Evolutionary conservation across 768 basidiomycete genomes (phyloP).

Genomic region (Gymnopilus junonius): DNA sequence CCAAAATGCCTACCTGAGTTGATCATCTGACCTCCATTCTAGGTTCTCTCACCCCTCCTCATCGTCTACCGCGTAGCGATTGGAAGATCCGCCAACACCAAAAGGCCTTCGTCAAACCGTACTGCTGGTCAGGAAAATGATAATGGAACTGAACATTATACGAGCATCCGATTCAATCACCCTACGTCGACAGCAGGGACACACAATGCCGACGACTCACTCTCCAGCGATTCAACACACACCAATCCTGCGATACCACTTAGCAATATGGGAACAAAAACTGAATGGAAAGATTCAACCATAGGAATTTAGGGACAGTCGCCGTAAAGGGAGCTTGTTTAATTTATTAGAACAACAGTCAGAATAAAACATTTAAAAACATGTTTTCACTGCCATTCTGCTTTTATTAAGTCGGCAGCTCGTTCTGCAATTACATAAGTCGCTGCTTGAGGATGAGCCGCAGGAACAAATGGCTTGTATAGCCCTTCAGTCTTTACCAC

Average conservation of each 20-base stretch:
- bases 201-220: background rate
- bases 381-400: constrained; percentile 6
- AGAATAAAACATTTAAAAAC: background rate
- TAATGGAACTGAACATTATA: background rate
- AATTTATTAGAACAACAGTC: no score
- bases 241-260: background rate
- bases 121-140: background rate
- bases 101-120: background rate
- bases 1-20: background rate
- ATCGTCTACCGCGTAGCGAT: constrained; percentile 1
- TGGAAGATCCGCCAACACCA: background rate
- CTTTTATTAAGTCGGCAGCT: constrained; percentile 21
- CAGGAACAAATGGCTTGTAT: constrained; percentile 21
- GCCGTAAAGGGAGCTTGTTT: no score
- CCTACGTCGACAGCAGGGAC: background rate
- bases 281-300: background rate
- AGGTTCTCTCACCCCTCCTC: constrained; percentile 2
- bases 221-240: background rate
- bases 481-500: background rate
- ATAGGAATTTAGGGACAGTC: background rate
- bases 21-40: no score
- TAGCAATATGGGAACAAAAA: background rate
- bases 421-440: constrained; percentile 20
- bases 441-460: constrained; percentile 22
- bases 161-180: background rate